Evolutionary conservation across 495 filamentous ascomycete genomes (phyloP), one percentile per base, ranked within the genome.

Genomic region (Neurospora sp.): DNA sequence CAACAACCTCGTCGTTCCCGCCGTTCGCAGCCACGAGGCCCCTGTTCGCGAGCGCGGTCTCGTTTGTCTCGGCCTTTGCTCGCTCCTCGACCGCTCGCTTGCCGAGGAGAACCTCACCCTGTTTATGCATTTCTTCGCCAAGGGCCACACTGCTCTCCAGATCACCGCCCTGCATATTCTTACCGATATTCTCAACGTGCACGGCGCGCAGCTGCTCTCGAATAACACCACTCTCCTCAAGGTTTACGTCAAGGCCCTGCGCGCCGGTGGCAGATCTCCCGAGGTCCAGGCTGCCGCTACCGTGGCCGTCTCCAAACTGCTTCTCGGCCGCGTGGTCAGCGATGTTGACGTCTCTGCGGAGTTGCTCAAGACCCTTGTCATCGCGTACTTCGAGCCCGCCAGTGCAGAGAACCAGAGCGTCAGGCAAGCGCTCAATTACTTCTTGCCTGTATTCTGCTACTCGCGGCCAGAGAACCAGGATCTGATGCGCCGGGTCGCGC

Each of bases 1-100:
- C 54, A 98, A 99, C 81, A 98, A 96, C 78, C 88, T 98, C 4
- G 92, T 99, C 46, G 93, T 98, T 2, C 96, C 96, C 6, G 96
- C 96, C 54, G 94, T 98, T 27, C 89, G 94, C 59, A 94, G 91
- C 77, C 94, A 97, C 78, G 96, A 98, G 80, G 93, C 94, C 1
- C 93, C 94, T 0, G 93, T 99, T 69, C 88, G 96, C 69, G 96
- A 98, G 82, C 88, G 93, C 42, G 96, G 96, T 54, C 85, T 99
- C 3, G 84, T 93, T 20, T 98, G 95, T 78, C 82, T 99, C 38
- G 96, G 96, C 18, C 86, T 99, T 39, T 96, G 93, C 81, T 93
- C 93, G 75, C 87, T 99, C 14, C 89, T 99, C 4, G 94, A 97
- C 78, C 92, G 93, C 84, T 92, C 91, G 14, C 88, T 98, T 14